Base-by-base conservation (phyloP, 495 filamentous ascomycete genomes). In the Xylaria cubensis region DNA sequence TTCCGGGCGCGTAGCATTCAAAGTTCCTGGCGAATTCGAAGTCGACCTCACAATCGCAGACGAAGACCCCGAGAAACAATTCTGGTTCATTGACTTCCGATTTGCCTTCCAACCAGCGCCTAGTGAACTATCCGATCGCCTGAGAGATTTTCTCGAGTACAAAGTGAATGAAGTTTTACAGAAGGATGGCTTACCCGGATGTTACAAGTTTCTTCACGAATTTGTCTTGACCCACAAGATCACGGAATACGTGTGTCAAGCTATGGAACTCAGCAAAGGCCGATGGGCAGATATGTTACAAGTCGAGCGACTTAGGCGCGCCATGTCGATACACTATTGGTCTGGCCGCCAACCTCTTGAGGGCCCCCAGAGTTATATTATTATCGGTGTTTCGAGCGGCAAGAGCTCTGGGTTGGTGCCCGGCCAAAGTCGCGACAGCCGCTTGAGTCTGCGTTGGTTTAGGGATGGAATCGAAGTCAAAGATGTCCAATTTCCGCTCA, bases 291-390 rank as follows among this genome's bases (percentile, higher is more conserved):
- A 92, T 71, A 87, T 88, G 48, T 80, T 98, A 67, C 87, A 87
- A 66, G 85, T 97, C 12, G 92, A 97, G 78, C 81, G 89, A 64
- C 83, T 97, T 51, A 90, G 93, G 73, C 89, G 96, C 50, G 90
- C 90, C 19, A 82, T 98, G 69, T 88, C 94, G 17, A 85, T 99
- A 64, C 94, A 98, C 72, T 99, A 99, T 79, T 99, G 96, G 96
- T 80, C 87, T 21, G 84, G 89, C 50, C 88, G 88, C 68, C 80
- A 81, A 41, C 77, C 79, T 70, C 78, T 81, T 24, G 82, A 88
- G 36, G 88, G 88, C 13, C 81, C 85, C 4, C 97, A 94, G 83
- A 96, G 89, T 79, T 98, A 96, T 94, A 85, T 98, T 58, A 91
- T 97, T 53, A 86, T 98, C n/a, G 94, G 93, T 2, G 84, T 96